Evolutionary conservation across 352 stramenopile species (phyloP).

Genomic region (Globisporangium cylindrosporum): DNA sequence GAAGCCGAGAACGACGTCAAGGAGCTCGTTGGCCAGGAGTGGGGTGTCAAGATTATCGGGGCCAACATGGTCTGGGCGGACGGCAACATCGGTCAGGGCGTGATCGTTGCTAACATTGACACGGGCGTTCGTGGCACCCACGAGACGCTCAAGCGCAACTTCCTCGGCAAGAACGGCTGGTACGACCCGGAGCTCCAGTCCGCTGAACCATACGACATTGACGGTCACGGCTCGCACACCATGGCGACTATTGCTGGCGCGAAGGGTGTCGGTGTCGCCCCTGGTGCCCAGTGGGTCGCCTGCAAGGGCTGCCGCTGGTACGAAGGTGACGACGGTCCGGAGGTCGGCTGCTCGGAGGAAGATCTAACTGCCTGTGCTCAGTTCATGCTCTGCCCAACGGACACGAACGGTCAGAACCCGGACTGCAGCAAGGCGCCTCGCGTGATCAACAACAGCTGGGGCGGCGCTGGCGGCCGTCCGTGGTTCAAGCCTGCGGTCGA

Average conservation of each 20-base stretch:
- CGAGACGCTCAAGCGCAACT: slow-evolving; percentile 22
- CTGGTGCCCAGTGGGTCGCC: slow-evolving; percentile 16
- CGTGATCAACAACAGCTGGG: slow-evolving; percentile 26
- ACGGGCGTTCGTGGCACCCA: slow-evolving; percentile 21
- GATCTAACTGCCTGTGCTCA: slow-evolving; percentile 9
- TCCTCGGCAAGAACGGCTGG: slow-evolving; percentile 18
- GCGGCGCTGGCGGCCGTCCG: slow-evolving; percentile 10
- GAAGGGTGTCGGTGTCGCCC: slow-evolving; percentile 19
- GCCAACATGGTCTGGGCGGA: slow-evolving; percentile 19
- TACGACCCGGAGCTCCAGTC: slow-evolving; percentile 21
- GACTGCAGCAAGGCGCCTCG: slow-evolving; percentile 16
- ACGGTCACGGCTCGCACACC: slow-evolving; percentile 21
- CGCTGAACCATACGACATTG: slow-evolving; percentile 18
- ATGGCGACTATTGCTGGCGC: slow-evolving; percentile 20
- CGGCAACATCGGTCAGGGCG: slow-evolving; percentile 14
- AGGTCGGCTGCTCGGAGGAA: slow-evolving; percentile 11
- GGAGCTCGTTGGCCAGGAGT: slow-evolving; percentile 13
- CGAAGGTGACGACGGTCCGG: slow-evolving; percentile 5
- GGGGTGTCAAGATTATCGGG: slow-evolving; percentile 16
- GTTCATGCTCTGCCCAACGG: slow-evolving; percentile 14
- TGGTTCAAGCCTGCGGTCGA: slow-evolving; percentile 16
- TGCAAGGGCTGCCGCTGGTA: slow-evolving; percentile 20
- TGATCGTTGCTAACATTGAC: slow-evolving; percentile 22
- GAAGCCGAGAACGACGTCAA: not conserved
- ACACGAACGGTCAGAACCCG: not conserved